Evolutionary conservation across 202 grass and related monocot genomes (phyloP).

Genomic region (Panicum hallii): DNA sequence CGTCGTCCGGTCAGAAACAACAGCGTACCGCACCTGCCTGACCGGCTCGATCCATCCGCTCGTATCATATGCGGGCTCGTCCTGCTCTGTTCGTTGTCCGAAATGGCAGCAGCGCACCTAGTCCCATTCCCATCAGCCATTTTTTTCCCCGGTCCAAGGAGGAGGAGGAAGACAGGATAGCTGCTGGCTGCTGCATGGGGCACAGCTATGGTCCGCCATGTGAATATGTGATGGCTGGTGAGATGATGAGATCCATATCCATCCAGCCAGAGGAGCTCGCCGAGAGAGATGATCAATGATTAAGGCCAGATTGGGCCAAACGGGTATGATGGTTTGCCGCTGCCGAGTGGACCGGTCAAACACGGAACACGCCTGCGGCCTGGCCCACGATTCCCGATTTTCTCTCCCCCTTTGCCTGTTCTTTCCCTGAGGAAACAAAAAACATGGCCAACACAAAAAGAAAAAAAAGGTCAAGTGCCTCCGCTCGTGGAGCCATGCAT

Average conservation of each 20-base stretch:
- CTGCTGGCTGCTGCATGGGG: not conserved
- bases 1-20: constrained; percentile 38
- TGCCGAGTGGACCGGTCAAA: constrained; percentile 44
- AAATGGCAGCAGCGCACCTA: not conserved
- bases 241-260: not conserved
- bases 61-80: not conserved
- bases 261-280: not conserved
- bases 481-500: not conserved
- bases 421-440: not conserved
- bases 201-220: constrained; percentile 42
- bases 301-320: constrained; percentile 19
- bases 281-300: constrained; percentile 39
- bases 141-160: not conserved
- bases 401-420: not conserved
- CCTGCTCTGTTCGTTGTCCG: not conserved
- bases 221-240: constrained; percentile 37
- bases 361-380: not conserved
- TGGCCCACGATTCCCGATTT: not conserved
- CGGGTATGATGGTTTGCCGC: not conserved
- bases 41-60: not conserved
- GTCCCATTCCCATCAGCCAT: not conserved
- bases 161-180: not conserved
- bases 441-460: not conserved
- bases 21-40: constrained; percentile 14
- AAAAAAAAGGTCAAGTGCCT: not conserved